Evolutionary conservation across 441 rosid genomes (phyloP), one percentile per base, ranked within the genome.

Genomic region (Arabidopsis lyrata): DNA sequence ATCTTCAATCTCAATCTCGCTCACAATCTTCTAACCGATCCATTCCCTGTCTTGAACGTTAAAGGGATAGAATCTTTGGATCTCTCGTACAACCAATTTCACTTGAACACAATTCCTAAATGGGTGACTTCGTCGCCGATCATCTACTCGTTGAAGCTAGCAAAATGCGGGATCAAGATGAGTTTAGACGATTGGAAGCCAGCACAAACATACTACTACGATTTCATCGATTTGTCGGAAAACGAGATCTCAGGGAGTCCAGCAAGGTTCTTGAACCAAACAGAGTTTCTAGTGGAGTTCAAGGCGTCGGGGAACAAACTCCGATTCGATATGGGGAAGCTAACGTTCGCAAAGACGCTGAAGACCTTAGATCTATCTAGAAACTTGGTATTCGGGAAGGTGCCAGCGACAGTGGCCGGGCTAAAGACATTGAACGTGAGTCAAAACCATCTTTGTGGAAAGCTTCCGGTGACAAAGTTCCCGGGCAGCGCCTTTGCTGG

Each of bases 31-130:
- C 73, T 89, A 18, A 58, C 34, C 0, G 93, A 86, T 77, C 91
- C 91, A 29, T 89, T 91, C 73, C 95, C 95, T 13, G 63, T 5
- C 0, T 63, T 91, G 86, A 64, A 78, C 61, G 91, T 89, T 1
- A 86, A 82, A 85, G 95, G 95, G 2, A 89, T 89, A 27, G 92
- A 89, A 16, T 91, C 95, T 16, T 73, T 89, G 2, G 89, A 91
- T 80, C 74, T 89, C 11, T 91, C 97, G 0, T 76, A 87, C 66
- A 91, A 89, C 63, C 68, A 45, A 6, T 87, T 89, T 79, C 78
- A 86, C 65, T 87, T 91, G 5, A 77, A 75, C 0, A 63, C 81
- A 52, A 89, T 91, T 36, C 97, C 97, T 3, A 80, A 36, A 8
- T 91, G 97, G 97, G 94, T 83, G 6, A 87, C 90, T 13, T 79